Conservation (phyloP, 2,329 filamentous ascomycete species). For the Colletotrichum noveboracense region DNA sequence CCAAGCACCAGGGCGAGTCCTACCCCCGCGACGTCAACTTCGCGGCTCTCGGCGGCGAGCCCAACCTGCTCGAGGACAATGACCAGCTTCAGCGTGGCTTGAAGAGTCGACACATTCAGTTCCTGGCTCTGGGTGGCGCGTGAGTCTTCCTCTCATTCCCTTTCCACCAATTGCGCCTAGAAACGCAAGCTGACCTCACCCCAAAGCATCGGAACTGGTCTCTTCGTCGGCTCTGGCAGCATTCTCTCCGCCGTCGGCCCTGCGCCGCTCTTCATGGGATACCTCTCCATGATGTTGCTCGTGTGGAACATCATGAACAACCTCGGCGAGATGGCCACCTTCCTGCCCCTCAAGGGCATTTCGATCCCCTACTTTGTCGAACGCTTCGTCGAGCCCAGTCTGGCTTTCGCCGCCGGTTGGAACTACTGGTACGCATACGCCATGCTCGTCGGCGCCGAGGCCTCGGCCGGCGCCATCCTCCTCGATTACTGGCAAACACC, state of each 20-base stretch:
- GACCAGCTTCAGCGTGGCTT: conserved; percentile 60
- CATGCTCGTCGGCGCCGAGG: conserved; percentile 63
- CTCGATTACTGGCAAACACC: conserved; percentile 64
- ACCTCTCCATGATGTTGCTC: conserved; percentile 59
- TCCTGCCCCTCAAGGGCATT: conserved; percentile 60
- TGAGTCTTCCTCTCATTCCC: conserved; percentile 26
- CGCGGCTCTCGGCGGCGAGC: conserved; percentile 24
- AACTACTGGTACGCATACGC: conserved; percentile 69
- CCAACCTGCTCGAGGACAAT: conserved; percentile 39
- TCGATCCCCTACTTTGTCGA: conserved; percentile 62
- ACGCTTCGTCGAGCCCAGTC: conserved; percentile 59
- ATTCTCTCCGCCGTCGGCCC: conserved; percentile 63
- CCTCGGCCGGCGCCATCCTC: conserved; percentile 62
- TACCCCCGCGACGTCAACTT: conserved; percentile 25
- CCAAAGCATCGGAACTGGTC: conserved; percentile 65
- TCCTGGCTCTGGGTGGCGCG: conserved; percentile 59
- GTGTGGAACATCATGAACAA: conserved; percentile 61
- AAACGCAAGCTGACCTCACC: background rate
- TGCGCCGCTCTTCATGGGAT: conserved; percentile 74
- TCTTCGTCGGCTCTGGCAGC: conserved; percentile 66
- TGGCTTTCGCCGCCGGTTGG: conserved; percentile 64
- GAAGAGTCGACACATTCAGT: conserved; percentile 66
- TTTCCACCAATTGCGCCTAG: background rate
- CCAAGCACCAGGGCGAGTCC: conserved; percentile 24
- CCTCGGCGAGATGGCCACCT: conserved; percentile 60